Percentiles rank a stretch among this genome's conserved stretches.
Evolutionary conservation across 495 filamentous ascomycete genomes (phyloP).

Genomic region (Apiosordaria backusii): DNA sequence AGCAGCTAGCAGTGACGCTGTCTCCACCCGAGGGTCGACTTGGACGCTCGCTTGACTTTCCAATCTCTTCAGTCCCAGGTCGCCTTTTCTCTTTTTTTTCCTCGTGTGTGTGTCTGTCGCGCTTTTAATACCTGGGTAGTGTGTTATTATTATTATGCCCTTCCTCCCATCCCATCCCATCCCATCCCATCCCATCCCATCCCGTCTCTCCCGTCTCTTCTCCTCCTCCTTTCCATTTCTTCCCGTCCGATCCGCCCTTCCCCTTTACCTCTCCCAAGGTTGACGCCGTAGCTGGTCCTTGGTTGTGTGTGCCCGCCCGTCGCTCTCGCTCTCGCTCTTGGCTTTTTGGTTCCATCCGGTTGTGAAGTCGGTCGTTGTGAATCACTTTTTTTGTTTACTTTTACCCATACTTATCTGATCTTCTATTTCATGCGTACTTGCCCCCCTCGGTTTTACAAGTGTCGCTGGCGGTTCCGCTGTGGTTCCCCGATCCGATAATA

Average conservation of each 20-base stretch:
- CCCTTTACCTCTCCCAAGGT: conserved; percentile 2
- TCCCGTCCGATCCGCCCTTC: not conserved
- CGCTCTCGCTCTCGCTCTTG: not conserved
- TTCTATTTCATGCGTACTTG: not conserved
- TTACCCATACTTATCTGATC: not conserved
- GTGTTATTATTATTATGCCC: not conserved
- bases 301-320: conserved; percentile 2
- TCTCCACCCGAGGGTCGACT: conserved; percentile 19
- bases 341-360: not conserved
- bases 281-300: conserved; percentile 7
- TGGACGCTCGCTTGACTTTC: conserved; percentile 15
- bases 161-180: conserved; percentile 4
- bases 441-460: not conserved
- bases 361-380: conserved; percentile 17
- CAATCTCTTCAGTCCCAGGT: conserved; percentile 4
- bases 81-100: not conserved
- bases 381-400: conserved; percentile 4
- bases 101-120: not conserved
- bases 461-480: conserved; percentile 11
- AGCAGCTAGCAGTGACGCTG: conserved; percentile 13
- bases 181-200: conserved; percentile 11
- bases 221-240: not conserved
- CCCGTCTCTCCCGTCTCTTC: conserved; percentile 7
- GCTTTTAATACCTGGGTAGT: conserved; percentile 3
- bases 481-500: conserved; percentile 15